Evolutionary conservation across 2,329 filamentous ascomycete genomes (phyloP).

Genomic region (Cytospora piceicola): DNA sequence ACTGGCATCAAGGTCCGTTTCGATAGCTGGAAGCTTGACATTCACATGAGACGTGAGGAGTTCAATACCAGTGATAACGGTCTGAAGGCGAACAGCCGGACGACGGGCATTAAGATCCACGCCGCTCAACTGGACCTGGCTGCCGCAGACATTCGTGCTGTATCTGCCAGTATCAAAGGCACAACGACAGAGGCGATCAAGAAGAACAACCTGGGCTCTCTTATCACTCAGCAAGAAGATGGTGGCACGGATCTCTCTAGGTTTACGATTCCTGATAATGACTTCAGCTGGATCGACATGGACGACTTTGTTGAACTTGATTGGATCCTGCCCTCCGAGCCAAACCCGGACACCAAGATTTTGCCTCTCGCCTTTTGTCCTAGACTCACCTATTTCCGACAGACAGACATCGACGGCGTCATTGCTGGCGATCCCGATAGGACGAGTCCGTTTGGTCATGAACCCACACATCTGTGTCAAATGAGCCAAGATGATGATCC

Average conservation of each 20-base stretch:
- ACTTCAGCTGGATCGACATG: constrained; percentile 98
- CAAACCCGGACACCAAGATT: constrained; percentile 92
- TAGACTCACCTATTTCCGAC: constrained; percentile 95
- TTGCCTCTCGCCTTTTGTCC: constrained; percentile 89
- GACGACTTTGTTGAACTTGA: constrained; percentile 98
- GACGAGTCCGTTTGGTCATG: constrained; percentile 88
- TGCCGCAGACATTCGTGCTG: constrained; percentile 86
- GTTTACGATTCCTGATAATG: constrained; percentile 94
- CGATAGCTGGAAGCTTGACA: constrained; percentile 95
- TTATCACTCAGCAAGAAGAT: constrained; percentile 57
- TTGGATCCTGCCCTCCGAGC: constrained; percentile 89
- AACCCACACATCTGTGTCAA: constrained; percentile 91
- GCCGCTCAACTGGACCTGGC: constrained; percentile 91
- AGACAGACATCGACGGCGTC: constrained; percentile 86
- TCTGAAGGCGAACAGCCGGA: constrained; percentile 75
- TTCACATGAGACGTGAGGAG: constrained; percentile 92
- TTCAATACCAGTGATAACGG: constrained; percentile 82
- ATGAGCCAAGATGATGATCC: constrained; percentile 93
- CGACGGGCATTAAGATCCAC: constrained; percentile 94
- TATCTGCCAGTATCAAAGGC: constrained; percentile 86
- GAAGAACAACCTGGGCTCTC: constrained; percentile 55
- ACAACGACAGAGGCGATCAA: constrained; percentile 78
- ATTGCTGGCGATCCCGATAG: constrained; percentile 80
- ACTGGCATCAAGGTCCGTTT: constrained; percentile 96
- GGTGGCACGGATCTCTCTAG: constrained; percentile 75